Evolutionary conservation across 2,329 filamentous ascomycete species (phyloP).

Genomic region (Periconia macrospinosa): DNA sequence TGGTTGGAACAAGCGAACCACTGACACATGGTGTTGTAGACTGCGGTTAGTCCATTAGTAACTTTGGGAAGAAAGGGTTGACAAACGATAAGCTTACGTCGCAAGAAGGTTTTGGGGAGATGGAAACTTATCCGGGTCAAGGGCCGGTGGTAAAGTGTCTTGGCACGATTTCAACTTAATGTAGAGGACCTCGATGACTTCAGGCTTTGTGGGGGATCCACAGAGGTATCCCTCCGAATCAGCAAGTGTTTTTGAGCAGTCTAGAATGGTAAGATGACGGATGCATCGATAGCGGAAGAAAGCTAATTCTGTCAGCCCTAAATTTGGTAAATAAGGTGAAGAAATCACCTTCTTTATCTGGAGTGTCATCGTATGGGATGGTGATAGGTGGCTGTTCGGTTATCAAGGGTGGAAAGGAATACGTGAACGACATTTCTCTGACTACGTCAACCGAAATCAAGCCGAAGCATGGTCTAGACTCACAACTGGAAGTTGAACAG

Average conservation of each 20-base stretch:
- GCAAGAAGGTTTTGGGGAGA: constrained; percentile 29
- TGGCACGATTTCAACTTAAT: constrained; percentile 26
- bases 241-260: constrained; percentile 19
- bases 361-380: constrained; percentile 22
- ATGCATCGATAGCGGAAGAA: constrained; percentile 30
- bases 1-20: constrained; percentile 29
- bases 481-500: constrained; percentile 38
- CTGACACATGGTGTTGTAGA: constrained; percentile 29
- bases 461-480: constrained; percentile 1
- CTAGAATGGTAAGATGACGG: constrained; percentile 26
- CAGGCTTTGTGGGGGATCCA: constrained; percentile 13
- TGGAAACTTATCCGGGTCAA: constrained; percentile 22
- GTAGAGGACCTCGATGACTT: constrained; percentile 24
- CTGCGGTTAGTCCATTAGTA: constrained; percentile 17
- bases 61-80: background rate
- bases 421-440: constrained; percentile 32
- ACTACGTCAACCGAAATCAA: constrained; percentile 3
- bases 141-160: constrained; percentile 13
- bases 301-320: constrained; percentile 15
- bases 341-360: constrained; percentile 22
- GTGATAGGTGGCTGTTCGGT: constrained; percentile 22
- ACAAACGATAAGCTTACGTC: constrained; percentile 21
- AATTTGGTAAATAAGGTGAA: background rate
- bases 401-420: constrained; percentile 24
- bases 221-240: constrained; percentile 8